phyloP scores from a whole-genome alignment of 495 filamentous ascomycete species.

The Chlorociboria aeruginascens region DNA sequence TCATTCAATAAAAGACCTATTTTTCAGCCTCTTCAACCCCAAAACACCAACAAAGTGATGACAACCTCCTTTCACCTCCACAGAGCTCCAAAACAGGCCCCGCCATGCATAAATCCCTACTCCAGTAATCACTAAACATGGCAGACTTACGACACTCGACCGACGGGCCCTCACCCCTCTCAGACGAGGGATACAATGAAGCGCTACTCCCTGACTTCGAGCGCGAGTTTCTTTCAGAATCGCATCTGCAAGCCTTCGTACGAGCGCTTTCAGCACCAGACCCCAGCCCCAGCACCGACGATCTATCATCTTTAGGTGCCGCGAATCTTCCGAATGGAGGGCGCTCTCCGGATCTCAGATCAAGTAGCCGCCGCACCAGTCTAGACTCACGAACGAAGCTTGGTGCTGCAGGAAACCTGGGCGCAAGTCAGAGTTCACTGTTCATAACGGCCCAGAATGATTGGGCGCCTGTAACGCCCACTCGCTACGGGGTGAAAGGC shows the following conservation, averaged over 20 bases:
- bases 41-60: no score
- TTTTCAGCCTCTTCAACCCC: no score
- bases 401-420: constrained; percentile 3
- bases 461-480: constrained; percentile 61
- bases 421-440: constrained; percentile 13
- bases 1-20: no score
- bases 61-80: not conserved
- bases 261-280: constrained; percentile 45
- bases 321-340: not conserved
- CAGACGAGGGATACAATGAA: constrained; percentile 16
- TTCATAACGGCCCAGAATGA: constrained; percentile 71
- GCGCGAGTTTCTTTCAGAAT: constrained; percentile 49
- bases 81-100: no score
- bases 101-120: not conserved
- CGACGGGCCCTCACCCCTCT: constrained; percentile 16
- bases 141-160: constrained; percentile 15
- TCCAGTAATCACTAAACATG: constrained; percentile 5
- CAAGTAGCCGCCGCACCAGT: not conserved
- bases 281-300: constrained; percentile 26
- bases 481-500: not conserved
- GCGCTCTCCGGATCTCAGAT: not conserved
- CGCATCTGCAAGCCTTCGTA: constrained; percentile 44
- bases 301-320: constrained; percentile 14
- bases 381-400: not conserved
- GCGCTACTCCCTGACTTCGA: constrained; percentile 37